Percentiles rank a stretch among this genome's conserved stretches.
Evolutionary conservation across 2,329 filamentous ascomycete species (phyloP).

Genomic region (Pyrenophora tritici-repentis): DNA sequence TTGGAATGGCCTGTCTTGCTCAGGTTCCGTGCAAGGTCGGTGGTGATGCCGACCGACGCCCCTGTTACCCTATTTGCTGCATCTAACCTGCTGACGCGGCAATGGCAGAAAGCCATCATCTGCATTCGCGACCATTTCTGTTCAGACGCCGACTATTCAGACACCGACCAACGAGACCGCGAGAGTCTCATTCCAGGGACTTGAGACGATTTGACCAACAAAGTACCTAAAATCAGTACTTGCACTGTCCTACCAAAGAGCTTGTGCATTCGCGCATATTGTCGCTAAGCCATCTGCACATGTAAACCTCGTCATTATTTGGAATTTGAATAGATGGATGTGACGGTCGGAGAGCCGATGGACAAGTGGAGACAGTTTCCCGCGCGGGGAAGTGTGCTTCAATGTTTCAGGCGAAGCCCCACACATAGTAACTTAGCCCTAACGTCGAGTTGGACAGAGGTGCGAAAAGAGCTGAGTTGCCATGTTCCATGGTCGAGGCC

Average conservation of each 20-base stretch:
- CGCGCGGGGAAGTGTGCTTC: slow-evolving; percentile 6
- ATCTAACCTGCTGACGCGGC: slow-evolving; percentile 29
- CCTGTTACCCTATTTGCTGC: slow-evolving; percentile 12
- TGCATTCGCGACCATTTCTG: not conserved
- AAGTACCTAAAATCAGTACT: not conserved
- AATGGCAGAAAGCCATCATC: slow-evolving; percentile 23
- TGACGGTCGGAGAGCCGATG: not conserved
- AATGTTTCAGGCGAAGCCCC: slow-evolving; percentile 18
- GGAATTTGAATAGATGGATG: not conserved
- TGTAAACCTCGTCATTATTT: slow-evolving; percentile 3
- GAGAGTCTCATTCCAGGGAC: slow-evolving; percentile 2
- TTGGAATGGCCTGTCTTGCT: slow-evolving; percentile 9
- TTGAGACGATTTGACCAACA: slow-evolving; percentile 19
- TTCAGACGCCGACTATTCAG: too few relatives aligned
- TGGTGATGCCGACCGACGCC: slow-evolving; percentile 7
- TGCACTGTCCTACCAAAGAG: slow-evolving; percentile 6
- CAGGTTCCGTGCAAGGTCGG: slow-evolving; percentile 1
- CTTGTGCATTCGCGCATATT: slow-evolving; percentile 5
- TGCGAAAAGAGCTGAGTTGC: slow-evolving; percentile 1
- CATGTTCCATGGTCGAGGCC: not conserved
- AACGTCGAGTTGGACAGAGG: slow-evolving; percentile 5
- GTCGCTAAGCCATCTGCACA: not conserved
- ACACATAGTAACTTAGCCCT: slow-evolving; percentile 1
- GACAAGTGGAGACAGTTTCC: slow-evolving; percentile 10
- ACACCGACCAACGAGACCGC: not conserved